Evolutionary conservation across 2,329 filamentous ascomycete genomes (phyloP).

Genomic region (Hypoxylon sp.): DNA sequence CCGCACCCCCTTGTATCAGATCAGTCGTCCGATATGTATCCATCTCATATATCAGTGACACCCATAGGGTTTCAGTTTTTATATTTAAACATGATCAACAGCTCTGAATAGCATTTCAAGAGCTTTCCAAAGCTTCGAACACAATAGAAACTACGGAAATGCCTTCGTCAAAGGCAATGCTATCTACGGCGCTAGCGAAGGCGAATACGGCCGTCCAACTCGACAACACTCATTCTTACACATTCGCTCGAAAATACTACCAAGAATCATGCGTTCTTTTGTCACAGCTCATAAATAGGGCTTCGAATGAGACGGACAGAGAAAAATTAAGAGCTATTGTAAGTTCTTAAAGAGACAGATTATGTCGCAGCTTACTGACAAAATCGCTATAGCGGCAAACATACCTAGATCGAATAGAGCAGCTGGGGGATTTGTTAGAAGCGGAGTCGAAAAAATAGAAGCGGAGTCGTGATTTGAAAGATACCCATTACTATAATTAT

Average conservation of each 20-base stretch:
- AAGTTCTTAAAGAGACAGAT: conserved; percentile 25
- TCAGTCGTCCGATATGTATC: conserved; percentile 32
- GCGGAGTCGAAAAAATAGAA: conserved; percentile 28
- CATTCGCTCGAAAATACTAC: conserved; percentile 50
- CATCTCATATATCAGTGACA: conserved; percentile 32
- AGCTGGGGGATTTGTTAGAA: conserved; percentile 36
- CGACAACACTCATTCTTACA: conserved; percentile 50
- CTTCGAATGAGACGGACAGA: conserved; percentile 41
- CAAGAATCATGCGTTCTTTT: conserved; percentile 47
- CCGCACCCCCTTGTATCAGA: conserved; percentile 40
- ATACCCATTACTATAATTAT: conserved; percentile 21
- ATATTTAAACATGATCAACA: conserved; percentile 11
- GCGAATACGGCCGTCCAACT: conserved; percentile 52
- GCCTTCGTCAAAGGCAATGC: conserved; percentile 49
- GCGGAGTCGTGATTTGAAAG: conserved; percentile 28
- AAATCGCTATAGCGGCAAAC: conserved; percentile 39
- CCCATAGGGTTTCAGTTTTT: conserved; percentile 38
- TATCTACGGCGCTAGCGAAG: conserved; percentile 50
- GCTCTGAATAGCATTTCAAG: neutral
- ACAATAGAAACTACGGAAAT: conserved; percentile 28
- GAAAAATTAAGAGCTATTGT: conserved; percentile 47
- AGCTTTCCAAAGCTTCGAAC: conserved; percentile 2
- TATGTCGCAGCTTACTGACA: conserved; percentile 31
- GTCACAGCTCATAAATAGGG: conserved; percentile 45
- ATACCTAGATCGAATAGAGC: conserved; percentile 47